These are phyloP conservation scores for Solanum tacnaense DNA, from an alignment of 257 asterid genomes.

Conservation along the genomic window DNA sequence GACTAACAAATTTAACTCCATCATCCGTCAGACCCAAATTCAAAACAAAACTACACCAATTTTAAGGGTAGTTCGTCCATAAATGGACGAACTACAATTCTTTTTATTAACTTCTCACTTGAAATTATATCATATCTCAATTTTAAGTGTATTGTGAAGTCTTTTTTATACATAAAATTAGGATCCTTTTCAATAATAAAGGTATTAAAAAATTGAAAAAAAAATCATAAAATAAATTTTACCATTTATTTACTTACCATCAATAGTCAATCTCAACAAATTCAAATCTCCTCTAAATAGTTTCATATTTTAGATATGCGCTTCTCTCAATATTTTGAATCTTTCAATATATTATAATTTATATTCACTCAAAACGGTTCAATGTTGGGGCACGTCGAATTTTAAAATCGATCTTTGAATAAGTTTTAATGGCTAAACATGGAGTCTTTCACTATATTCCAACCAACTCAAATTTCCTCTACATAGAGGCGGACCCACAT, in stretches of 20 bases:
- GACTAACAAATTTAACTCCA: no score
- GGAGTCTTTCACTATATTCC: not conserved
- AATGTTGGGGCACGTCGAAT: not conserved
- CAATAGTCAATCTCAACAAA: not conserved
- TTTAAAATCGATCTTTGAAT: not conserved
- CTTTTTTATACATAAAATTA: not conserved
- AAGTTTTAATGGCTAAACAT: not conserved
- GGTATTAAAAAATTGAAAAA: not conserved
- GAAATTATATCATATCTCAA: not conserved
- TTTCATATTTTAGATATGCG: not conserved
- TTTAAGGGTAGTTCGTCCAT: no score
- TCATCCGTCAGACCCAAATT: no score
- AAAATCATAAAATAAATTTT: no score
- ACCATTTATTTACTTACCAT: not conserved
- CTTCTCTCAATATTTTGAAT: not conserved
- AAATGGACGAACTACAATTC: not conserved
- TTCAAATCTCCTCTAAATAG: not conserved
- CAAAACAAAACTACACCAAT: no score
- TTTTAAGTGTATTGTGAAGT: not conserved
- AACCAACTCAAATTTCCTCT: not conserved
- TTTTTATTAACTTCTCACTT: not conserved
- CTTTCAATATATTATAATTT: not conserved
- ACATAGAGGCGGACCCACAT: no score
- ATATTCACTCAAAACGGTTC: not conserved
- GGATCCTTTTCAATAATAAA: not conserved